Evolutionary conservation across 306 rosid species (phyloP), one percentile per base, ranked within the genome.

Genomic region (Cajanus cajan): DNA sequence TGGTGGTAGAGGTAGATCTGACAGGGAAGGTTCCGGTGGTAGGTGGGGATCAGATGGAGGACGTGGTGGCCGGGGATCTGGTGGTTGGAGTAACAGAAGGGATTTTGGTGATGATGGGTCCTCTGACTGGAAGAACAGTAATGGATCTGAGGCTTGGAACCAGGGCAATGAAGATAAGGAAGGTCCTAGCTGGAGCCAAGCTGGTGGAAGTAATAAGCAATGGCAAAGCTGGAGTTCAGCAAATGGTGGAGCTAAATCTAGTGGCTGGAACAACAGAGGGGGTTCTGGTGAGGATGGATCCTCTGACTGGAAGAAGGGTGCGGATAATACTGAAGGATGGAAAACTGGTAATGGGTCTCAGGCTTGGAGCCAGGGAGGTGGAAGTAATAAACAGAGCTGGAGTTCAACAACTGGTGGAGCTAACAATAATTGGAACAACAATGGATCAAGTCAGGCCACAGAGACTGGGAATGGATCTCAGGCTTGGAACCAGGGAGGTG

Each of bases 41-140:
- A 21, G 88, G 16, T 73, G 88, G 79, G 82, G 95, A 80, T 87
- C 87, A 33, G 89, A 78, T 14, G 54, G 87, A 73, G 88, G 89
- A 61, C 87, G 68, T 43, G 86, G 91, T 8, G 90, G 92, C 67
- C 68, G 97, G 34, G 96, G 31, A 54, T 61, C 83, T 58, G 90
- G 93, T 39, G 83, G 85, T 82, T 86, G 91, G 90, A 86, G 59
- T 79, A 84, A 77, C 57, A 77, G 80, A 59, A 81, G 65, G 71
- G 82, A 82, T 69, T 73, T 71, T 74, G 72, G 78, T 66, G 86
- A 81, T 74, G 83, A 71, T 76, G 86, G 82, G 33, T 61, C 85
- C 39, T 52, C 86, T 68, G 87, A 79, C 76, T 86, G 90, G 93
- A 86, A 86, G 71, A 79, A 81, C 36, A 50, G 78, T 33, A 80